phyloP scores from a whole-genome alignment of 352 stramenopile genomes.

The Aphanomyces astaci region DNA sequence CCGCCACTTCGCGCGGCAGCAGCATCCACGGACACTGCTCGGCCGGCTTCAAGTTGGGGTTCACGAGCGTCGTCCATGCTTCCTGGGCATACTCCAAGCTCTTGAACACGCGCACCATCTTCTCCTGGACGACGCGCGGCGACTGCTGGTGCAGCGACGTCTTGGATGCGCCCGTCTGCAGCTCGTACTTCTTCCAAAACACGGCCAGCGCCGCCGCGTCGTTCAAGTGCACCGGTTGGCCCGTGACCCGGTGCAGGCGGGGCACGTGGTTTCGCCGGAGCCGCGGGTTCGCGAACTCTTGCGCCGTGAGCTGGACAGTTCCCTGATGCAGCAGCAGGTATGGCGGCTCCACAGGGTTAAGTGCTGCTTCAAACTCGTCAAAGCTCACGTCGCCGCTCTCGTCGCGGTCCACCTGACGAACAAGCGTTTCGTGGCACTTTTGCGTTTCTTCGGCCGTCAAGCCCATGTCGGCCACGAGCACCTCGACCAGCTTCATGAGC shows the following conservation, averaged over 20 bases:
- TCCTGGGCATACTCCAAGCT: slow-evolving; percentile 85
- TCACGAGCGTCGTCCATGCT: slow-evolving; percentile 73
- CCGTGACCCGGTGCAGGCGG: slow-evolving; percentile 35
- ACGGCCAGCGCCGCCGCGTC: slow-evolving; percentile 48
- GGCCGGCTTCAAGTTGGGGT: slow-evolving; percentile 58
- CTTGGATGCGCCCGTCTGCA: slow-evolving; percentile 49
- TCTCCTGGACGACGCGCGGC: slow-evolving; percentile 62
- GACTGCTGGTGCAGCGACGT: slow-evolving; percentile 52
- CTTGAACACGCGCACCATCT: slow-evolving; percentile 79
- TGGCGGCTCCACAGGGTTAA: slow-evolving; percentile 59
- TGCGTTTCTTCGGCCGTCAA: slow-evolving; percentile 64
- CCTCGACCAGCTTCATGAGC: slow-evolving; percentile 52
- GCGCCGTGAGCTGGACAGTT: slow-evolving; percentile 57
- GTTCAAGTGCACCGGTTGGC: slow-evolving; percentile 17
- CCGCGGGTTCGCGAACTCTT: slow-evolving; percentile 63
- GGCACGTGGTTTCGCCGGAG: slow-evolving; percentile 67
- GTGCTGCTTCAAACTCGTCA: slow-evolving; percentile 68
- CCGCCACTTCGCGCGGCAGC: slow-evolving; percentile 69
- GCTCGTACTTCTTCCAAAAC: slow-evolving; percentile 70
- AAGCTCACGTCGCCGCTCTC: slow-evolving; percentile 75
- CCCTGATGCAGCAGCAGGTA: slow-evolving; percentile 57
- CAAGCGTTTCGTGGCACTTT: slow-evolving; percentile 64
- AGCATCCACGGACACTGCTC: slow-evolving; percentile 68
- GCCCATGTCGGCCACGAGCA: slow-evolving; percentile 56
- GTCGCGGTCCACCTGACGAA: slow-evolving; percentile 64